These are phyloP conservation scores for Gliomastix tumulicola DNA, from an alignment of 2,329 filamentous ascomycete genomes.

Conservation along the genomic window DNA sequence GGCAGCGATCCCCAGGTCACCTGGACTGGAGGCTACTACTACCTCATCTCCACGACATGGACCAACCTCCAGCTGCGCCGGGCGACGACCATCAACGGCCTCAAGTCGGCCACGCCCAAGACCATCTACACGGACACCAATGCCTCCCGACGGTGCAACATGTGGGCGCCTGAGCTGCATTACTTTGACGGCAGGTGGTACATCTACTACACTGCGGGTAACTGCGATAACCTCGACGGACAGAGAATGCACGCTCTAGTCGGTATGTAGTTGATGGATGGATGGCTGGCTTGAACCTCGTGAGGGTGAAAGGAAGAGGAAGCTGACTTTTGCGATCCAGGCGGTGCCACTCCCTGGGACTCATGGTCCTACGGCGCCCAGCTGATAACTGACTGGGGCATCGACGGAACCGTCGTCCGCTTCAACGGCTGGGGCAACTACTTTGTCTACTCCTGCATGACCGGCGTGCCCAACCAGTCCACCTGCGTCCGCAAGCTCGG, in stretches of 20 bases:
- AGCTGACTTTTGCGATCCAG: constrained; percentile 16
- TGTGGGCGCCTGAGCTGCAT: constrained; percentile 53
- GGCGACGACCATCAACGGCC: constrained; percentile 43
- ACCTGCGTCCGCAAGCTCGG: constrained; percentile 30
- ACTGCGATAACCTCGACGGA: constrained; percentile 32
- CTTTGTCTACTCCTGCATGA: constrained; percentile 47
- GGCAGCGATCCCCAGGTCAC: constrained; percentile 47
- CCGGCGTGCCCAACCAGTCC: constrained; percentile 26
- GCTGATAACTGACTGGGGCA: constrained; percentile 40
- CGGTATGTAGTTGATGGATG: too few relatives aligned
- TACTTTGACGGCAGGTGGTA: constrained; percentile 42
- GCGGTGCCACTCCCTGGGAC: constrained; percentile 44
- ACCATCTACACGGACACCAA: constrained; percentile 40
- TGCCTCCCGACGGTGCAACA: constrained; percentile 41
- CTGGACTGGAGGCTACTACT: constrained; percentile 47
- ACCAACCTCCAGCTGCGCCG: constrained; percentile 46
- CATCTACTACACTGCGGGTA: constrained; percentile 49
- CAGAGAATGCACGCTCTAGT: constrained; percentile 46
- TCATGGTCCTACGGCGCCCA: constrained; percentile 38
- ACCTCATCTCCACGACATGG: constrained; percentile 50
- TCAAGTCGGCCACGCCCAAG: constrained; percentile 46
- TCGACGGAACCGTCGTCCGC: constrained; percentile 46
- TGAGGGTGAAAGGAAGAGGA: neutral
- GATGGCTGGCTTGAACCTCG: too few relatives aligned
- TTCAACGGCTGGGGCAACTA: constrained; percentile 39